Percentiles rank a stretch among this genome's conserved stretches.
Conservation (phyloP, 345 rosid genomes). For the Trapa bicornis region DNA sequence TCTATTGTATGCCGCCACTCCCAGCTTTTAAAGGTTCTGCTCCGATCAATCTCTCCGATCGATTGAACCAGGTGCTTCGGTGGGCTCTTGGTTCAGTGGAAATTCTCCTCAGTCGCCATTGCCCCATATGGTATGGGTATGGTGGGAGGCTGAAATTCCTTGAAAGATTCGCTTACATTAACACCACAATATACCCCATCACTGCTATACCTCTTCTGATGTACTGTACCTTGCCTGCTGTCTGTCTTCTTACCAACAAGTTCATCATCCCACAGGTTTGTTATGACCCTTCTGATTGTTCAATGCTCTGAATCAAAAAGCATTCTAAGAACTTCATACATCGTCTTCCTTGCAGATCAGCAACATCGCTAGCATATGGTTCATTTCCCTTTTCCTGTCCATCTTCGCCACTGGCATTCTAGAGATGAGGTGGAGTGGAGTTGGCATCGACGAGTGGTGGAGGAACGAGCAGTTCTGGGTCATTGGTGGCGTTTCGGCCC, state of each 20-base stretch:
- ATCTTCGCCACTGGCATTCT: slow-evolving; percentile 82
- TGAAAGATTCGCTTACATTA: slow-evolving; percentile 67
- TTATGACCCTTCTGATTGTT: background rate
- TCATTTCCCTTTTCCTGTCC: slow-evolving; percentile 77
- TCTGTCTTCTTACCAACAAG: slow-evolving; percentile 78
- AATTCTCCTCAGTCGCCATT: slow-evolving; percentile 84
- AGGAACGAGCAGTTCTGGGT: slow-evolving; percentile 96
- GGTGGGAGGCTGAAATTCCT: slow-evolving; percentile 72
- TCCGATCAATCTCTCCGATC: slow-evolving; percentile 87
- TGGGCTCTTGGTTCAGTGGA: slow-evolving; percentile 93
- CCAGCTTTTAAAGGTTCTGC: slow-evolving; percentile 58
- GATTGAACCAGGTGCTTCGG: slow-evolving; percentile 86
- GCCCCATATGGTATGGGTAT: slow-evolving; percentile 92
- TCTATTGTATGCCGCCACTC: slow-evolving; percentile 73
- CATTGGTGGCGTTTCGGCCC: slow-evolving; percentile 82
- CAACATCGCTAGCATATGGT: slow-evolving; percentile 83
- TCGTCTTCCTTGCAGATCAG: slow-evolving; percentile 42
- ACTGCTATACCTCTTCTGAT: slow-evolving; percentile 71
- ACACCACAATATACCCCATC: slow-evolving; percentile 77
- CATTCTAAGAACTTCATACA: background rate
- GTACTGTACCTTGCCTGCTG: slow-evolving; percentile 80
- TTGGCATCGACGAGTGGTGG: slow-evolving; percentile 95
- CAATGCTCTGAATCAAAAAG: background rate
- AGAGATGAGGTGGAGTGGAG: slow-evolving; percentile 94
- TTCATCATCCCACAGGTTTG: slow-evolving; percentile 86